Evolutionary conservation across 345 rosid species (phyloP).

Genomic region (Orychophragmus violaceus): DNA sequence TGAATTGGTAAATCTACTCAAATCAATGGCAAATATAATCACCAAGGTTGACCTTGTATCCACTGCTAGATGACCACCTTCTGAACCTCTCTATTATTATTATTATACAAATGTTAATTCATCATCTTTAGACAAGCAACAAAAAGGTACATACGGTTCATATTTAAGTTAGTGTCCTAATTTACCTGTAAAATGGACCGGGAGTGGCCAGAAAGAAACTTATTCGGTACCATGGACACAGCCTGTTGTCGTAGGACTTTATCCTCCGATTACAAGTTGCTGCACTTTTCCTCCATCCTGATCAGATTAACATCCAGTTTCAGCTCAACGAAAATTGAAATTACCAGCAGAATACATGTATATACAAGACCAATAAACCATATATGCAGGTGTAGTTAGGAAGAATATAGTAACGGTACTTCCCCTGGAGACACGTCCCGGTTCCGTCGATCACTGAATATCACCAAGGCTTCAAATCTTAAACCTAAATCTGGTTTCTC

Average conservation of each 20-base stretch:
- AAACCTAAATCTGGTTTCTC: no score
- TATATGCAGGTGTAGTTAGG: background rate
- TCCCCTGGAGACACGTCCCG: no score
- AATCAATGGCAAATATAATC: background rate
- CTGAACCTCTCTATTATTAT: slow-evolving; percentile 60
- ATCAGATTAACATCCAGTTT: background rate
- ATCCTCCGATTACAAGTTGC: slow-evolving; percentile 77
- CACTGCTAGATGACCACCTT: slow-evolving; percentile 53
- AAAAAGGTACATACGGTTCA: background rate
- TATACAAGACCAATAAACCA: background rate
- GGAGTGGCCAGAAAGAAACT: slow-evolving; percentile 84
- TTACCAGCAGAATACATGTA: background rate
- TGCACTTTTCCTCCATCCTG: slow-evolving; percentile 80
- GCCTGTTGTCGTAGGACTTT: slow-evolving; percentile 90
- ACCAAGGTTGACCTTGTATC: slow-evolving; percentile 58
- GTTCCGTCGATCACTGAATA: no score
- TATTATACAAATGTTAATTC: background rate
- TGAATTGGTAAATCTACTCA: background rate
- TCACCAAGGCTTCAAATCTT: no score
- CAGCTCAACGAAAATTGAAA: background rate
- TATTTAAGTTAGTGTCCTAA: background rate
- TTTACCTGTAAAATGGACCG: slow-evolving; percentile 79
- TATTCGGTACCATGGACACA: slow-evolving; percentile 80
- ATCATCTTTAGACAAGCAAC: background rate
- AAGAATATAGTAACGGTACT: no score